Evolutionary conservation across 1,284 basidiomycete genomes (phyloP).

Genomic region (Ceratobasidium sp.): DNA sequence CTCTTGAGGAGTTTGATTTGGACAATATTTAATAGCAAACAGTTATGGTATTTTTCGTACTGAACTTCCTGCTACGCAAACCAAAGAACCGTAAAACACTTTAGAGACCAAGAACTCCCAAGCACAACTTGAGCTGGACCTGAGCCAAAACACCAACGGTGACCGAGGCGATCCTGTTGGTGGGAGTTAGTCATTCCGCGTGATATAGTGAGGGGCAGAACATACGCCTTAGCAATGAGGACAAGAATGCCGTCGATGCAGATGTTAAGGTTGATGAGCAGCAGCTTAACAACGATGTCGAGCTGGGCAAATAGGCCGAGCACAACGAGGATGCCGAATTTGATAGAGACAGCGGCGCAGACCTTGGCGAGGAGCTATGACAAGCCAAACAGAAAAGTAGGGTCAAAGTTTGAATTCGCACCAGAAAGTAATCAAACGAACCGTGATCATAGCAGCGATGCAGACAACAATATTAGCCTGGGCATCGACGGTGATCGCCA

Average conservation of each 20-base stretch:
- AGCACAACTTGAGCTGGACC: background rate
- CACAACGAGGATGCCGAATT: conserved; percentile 12
- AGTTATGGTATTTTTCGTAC: no score
- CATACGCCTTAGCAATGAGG: conserved; percentile 33
- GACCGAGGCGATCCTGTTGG: background rate
- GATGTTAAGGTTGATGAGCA: conserved; percentile 23
- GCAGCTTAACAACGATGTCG: conserved; percentile 14
- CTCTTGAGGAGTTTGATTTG: no score
- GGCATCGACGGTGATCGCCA: conserved; percentile 14
- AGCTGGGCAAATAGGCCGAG: conserved; percentile 16
- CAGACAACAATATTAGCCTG: conserved; percentile 32
- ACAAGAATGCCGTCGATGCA: conserved; percentile 31
- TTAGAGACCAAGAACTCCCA: background rate
- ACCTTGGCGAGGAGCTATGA: conserved; percentile 35
- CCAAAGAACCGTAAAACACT: no score
- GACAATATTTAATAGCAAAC: no score
- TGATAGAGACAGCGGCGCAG: conserved; percentile 15
- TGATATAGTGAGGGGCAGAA: background rate
- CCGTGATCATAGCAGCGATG: conserved; percentile 22
- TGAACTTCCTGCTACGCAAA: no score
- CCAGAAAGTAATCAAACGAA: background rate
- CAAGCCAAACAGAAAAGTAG: no score
- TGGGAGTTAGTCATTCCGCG: background rate
- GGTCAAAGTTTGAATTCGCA: no score
- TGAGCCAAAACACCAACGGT: background rate